Base-by-base conservation (phyloP, 768 basidiomycete species). In the Xerocomellus chrysenteron region DNA sequence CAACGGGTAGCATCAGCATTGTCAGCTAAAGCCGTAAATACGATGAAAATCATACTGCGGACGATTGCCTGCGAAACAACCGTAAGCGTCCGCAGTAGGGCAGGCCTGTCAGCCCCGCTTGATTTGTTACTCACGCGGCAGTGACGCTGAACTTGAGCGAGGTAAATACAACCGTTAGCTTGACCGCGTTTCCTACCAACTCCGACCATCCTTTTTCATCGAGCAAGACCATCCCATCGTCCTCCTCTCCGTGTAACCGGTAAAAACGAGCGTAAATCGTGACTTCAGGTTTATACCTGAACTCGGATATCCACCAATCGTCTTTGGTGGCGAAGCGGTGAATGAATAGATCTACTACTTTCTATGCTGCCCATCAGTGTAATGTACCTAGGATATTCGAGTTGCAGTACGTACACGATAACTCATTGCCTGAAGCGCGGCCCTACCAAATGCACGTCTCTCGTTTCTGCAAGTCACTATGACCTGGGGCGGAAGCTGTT, bases 271-370 rank as follows among this genome's bases (percentile, higher is more conserved):
- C 70, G 45, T 73, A 71, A 28, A 71, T 67, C n/a, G 71, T 56
- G 32, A 71, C 70, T 44, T 71, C 71, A 6, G 70, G 70, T 50
- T 73, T 71, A 28, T 71, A 71, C 57, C 55, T 64, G 51, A 52
- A 68, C 46, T 71, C 70, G 37, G 70, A 73, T 69, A 71, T 65
- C 71, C 71, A 71, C 70, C 70, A 71, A 24, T 71, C 70, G 46
- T 71, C 70, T 42, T 71, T 71, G 47, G 71, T 71, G 21, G 70
- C 69, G 37, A 71, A 71, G 24, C 70, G 72, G 35, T 71, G 72
- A 5, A 71, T 66, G 54, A 71, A 71, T 26, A 73, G 17, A 21
- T 71, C 70, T 37, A 61, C 60, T 30, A 55, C 70, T 68, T 69
- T 71, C 70, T 71, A 54, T 36, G 40, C 36, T 21, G 19, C 9